Evolutionary conservation across 441 rosid species (phyloP).

Genomic region (Theobroma grandiflorum): DNA sequence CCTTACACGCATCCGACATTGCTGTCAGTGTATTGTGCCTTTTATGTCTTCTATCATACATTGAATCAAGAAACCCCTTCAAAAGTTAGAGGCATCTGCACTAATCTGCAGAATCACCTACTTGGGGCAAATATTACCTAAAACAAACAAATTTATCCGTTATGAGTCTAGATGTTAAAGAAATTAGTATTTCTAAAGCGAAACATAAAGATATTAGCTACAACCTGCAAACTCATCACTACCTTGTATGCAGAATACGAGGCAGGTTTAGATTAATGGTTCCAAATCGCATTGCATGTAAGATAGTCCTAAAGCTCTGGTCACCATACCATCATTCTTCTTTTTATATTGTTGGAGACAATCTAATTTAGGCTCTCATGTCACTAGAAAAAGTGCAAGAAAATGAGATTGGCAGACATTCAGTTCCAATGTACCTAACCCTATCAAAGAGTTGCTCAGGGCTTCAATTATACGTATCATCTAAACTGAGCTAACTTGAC

Average conservation of each 20-base stretch:
- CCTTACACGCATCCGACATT: neutral
- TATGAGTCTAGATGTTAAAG: neutral
- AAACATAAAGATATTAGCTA: neutral
- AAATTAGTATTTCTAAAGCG: neutral
- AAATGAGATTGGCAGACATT: neutral
- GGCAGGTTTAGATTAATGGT: no score
- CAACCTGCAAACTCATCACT: neutral
- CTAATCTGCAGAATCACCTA: neutral
- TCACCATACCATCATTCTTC: neutral
- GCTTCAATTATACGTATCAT: neutral
- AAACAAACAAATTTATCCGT: neutral
- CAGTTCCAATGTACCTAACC: constrained; percentile 3
- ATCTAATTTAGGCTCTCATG: neutral
- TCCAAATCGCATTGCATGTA: neutral
- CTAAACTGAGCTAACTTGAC: neutral
- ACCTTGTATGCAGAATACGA: neutral
- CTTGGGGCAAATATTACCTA: neutral
- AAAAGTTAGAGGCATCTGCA: neutral
- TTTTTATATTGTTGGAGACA: neutral
- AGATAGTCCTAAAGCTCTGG: neutral
- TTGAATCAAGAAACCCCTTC: constrained; percentile 7
- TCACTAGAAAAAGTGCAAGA: neutral
- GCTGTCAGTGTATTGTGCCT: constrained; percentile 5
- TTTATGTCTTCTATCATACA: neutral
- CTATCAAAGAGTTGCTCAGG: neutral